Evolutionary conservation across 306 rosid species (phyloP).

Genomic region (Echinosophora koreensis): DNA sequence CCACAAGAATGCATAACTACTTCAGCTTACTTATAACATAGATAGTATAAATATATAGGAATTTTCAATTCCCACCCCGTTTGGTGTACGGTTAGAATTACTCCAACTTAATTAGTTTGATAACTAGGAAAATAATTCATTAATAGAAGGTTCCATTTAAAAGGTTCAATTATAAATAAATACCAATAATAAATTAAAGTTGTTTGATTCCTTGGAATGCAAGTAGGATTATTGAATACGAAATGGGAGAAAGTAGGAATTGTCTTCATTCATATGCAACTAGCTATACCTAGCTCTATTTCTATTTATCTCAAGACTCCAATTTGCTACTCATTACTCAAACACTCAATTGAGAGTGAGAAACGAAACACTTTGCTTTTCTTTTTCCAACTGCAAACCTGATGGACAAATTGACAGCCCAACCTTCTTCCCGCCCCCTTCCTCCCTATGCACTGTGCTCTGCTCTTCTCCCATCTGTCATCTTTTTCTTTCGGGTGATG

Average conservation of each 20-base stretch:
- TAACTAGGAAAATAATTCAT: slow-evolving; percentile 10
- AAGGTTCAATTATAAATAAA: neutral
- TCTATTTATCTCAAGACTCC: slow-evolving; percentile 41
- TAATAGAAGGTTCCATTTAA: neutral
- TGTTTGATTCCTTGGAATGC: slow-evolving; percentile 55
- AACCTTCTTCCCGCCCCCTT: slow-evolving; percentile 44
- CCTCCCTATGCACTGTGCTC: neutral
- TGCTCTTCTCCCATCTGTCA: slow-evolving; percentile 37
- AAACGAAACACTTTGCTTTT: slow-evolving; percentile 54
- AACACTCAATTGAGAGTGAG: slow-evolving; percentile 55
- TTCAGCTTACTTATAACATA: neutral
- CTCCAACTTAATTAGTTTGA: neutral
- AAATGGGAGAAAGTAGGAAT: slow-evolving; percentile 49
- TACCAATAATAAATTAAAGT: slow-evolving; percentile 15
- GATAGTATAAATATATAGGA: slow-evolving; percentile 17
- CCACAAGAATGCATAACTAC: neutral
- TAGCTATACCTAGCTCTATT: slow-evolving; percentile 6
- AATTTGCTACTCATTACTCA: slow-evolving; percentile 50
- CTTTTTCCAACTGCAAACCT: slow-evolving; percentile 70
- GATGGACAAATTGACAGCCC: slow-evolving; percentile 65
- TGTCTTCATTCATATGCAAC: slow-evolving; percentile 46
- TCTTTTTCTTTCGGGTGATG: slow-evolving; percentile 48
- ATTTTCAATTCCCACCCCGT: neutral
- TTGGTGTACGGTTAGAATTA: slow-evolving; percentile 33
- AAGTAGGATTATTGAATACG: slow-evolving; percentile 51